These are phyloP conservation scores for Phaffomyces antillensis DNA, from an alignment of 805 yeast species.

Conservation along the genomic window DNA sequence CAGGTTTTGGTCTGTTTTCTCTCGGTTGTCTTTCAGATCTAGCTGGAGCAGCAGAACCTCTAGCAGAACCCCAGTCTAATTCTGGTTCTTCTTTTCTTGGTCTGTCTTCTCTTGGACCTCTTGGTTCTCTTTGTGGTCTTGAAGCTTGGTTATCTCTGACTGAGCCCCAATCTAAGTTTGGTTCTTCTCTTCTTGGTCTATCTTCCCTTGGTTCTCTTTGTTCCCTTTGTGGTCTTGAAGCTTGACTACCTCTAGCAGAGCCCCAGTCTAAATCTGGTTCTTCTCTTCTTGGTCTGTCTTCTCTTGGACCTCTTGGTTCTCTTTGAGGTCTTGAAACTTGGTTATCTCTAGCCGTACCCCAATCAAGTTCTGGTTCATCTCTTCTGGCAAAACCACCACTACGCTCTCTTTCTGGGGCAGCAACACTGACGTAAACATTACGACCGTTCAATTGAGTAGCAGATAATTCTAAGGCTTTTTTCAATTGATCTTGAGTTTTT, in stretches of 20 bases:
- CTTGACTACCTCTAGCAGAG: constrained; percentile 37
- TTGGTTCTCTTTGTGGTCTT: constrained; percentile 27
- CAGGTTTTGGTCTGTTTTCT: constrained; percentile 32
- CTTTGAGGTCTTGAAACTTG: constrained; percentile 14
- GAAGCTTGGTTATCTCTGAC: constrained; percentile 36
- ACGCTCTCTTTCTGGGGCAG: constrained; percentile 52
- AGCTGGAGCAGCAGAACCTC: constrained; percentile 29
- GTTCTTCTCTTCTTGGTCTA: constrained; percentile 21
- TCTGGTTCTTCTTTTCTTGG: constrained; percentile 26
- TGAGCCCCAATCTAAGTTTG: constrained; percentile 41
- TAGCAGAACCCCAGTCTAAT: constrained; percentile 42
- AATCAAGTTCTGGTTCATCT: constrained; percentile 35
- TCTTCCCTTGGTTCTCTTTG: constrained; percentile 20
- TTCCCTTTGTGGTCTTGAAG: constrained; percentile 29
- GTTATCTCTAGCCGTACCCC: constrained; percentile 44
- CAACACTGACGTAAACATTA: constrained; percentile 67
- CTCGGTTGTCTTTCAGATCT: constrained; percentile 18
- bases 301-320: constrained; percentile 22
- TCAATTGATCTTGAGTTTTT: constrained; percentile 69
- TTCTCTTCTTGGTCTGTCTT: constrained; percentile 18
- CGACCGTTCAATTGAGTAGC: constrained; percentile 70
- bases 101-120: constrained; percentile 19
- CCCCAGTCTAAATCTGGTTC: constrained; percentile 42
- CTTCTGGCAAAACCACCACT: constrained; percentile 30
- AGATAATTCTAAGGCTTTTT: constrained; percentile 60